Evolutionary conservation across 2,329 filamentous ascomycete genomes (phyloP).

Genomic region (Talaromyces sp.): DNA sequence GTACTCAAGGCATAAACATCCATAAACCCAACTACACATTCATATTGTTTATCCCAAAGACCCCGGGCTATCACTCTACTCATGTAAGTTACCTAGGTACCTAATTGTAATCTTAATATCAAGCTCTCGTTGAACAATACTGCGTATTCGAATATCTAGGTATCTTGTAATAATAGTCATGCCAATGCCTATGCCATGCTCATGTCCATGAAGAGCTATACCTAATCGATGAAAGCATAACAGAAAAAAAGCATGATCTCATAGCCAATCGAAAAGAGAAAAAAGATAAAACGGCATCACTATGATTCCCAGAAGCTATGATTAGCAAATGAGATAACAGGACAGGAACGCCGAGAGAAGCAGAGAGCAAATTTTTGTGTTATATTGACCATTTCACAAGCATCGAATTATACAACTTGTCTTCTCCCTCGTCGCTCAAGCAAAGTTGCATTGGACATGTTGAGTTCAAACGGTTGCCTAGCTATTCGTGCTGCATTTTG

Average conservation of each 20-base stretch:
- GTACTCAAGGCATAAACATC: too few relatives aligned
- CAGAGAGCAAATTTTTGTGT: not conserved
- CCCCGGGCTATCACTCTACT: too few relatives aligned
- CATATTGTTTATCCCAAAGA: too few relatives aligned
- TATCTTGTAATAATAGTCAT: not conserved
- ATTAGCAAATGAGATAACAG: not conserved
- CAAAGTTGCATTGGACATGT: conserved; percentile 81
- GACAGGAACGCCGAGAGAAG: not conserved
- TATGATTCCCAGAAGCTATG: not conserved
- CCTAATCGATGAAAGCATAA: not conserved
- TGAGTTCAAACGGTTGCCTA: conserved; percentile 85
- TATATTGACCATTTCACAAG: not conserved
- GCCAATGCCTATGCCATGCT: not conserved
- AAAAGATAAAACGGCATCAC: not conserved
- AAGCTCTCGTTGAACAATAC: too few relatives aligned
- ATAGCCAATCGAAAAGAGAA: too few relatives aligned
- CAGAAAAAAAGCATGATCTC: not conserved
- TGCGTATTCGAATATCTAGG: not conserved
- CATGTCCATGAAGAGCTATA: not conserved
- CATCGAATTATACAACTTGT: conserved; percentile 11
- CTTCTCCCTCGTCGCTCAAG: conserved; percentile 60
- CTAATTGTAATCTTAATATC: too few relatives aligned
- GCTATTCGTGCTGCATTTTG: conserved; percentile 69
- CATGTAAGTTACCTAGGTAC: too few relatives aligned
- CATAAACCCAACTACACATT: too few relatives aligned